Evolutionary conservation across 768 basidiomycete species (phyloP), one percentile per base, ranked within the genome.

Genomic region (Austroboletus eburneus): DNA sequence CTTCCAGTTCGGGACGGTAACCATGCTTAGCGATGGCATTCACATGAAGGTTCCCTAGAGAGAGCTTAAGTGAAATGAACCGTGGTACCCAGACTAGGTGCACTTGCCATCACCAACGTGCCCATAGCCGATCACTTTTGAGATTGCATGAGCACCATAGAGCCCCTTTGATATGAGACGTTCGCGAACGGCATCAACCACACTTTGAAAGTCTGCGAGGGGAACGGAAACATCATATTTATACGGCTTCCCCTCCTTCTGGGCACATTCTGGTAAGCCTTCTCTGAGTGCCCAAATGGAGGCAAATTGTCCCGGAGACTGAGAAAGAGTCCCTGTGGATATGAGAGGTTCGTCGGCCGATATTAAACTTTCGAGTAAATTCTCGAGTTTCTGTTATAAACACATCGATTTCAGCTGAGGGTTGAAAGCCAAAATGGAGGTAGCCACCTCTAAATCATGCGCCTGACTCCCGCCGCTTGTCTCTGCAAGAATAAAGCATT

Each of bases 211-310:
- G 51, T 81, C 78, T 17, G 80, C 76, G 4, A 93, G 73, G 6
- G 94, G 94, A 13, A 98, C 80, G 10, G 90, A 92, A 37, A 99
- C 79, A 58, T 96, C 93, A 62, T 98, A 99, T 70, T 99, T 99
- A 74, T 97, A 98, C 6, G 85, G 83, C 56, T 91, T 92, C 35
- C 96, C 96, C 63, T 91, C 84, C 63, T 97, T 97, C 32, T 88
- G 87, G 4, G 88, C 79, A 5, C 92, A 89, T 65, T 99, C 96
- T 2, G 96, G 81, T 21, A 98, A 76, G 14, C 88, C 84, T 69
- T 99, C 96, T 22, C 95, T 85, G 17, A 97, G 72, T 1, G 83
- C 81, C 96, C 96, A 98, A 2, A 99, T 68, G 0, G 87, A 85
- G 1, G 84, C 78, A 59, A 94, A 91, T 63, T 99, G 95, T 1